Evolutionary conservation across 1,139 yeast genomes (phyloP).

Genomic region (Pichia cactophila): DNA sequence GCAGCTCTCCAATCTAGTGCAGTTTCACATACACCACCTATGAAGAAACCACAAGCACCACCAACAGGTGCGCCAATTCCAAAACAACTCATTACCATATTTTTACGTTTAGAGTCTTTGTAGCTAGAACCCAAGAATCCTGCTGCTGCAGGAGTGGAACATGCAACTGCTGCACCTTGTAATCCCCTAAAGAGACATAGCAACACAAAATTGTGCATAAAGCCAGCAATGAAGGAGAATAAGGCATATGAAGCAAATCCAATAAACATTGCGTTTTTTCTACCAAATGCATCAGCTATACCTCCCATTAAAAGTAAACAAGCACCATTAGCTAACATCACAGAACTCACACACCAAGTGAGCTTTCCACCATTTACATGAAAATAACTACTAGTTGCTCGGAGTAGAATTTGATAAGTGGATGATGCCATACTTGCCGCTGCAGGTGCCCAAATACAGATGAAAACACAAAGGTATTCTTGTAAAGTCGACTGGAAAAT

Average conservation of each 20-base stretch:
- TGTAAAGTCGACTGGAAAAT: constrained; percentile 23
- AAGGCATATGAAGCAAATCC: constrained; percentile 31
- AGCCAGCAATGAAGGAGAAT: constrained; percentile 34
- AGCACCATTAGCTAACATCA: constrained; percentile 36
- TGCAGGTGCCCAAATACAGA: constrained; percentile 34
- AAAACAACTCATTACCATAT: constrained; percentile 36
- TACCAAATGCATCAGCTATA: constrained; percentile 38
- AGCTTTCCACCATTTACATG: constrained; percentile 32
- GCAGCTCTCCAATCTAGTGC: constrained; percentile 35
- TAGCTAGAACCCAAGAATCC: constrained; percentile 37
- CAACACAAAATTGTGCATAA: constrained; percentile 30
- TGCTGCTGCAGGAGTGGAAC: constrained; percentile 38
- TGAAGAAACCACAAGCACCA: constrained; percentile 32
- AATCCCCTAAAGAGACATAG: constrained; percentile 35
- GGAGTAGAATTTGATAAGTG: constrained; percentile 30
- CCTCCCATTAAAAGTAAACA: constrained; percentile 37
- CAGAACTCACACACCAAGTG: constrained; percentile 36
- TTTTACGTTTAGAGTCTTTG: constrained; percentile 32
- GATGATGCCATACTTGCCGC: constrained; percentile 33
- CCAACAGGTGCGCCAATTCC: constrained; percentile 43
- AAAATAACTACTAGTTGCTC: constrained; percentile 30
- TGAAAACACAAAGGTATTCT: constrained; percentile 27
- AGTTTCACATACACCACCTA: constrained; percentile 36
- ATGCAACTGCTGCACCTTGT: constrained; percentile 36
- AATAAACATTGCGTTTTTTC: constrained; percentile 31